Evolutionary conservation across 495 filamentous ascomycete genomes (phyloP).

Genomic region (Podospora fimiseda): DNA sequence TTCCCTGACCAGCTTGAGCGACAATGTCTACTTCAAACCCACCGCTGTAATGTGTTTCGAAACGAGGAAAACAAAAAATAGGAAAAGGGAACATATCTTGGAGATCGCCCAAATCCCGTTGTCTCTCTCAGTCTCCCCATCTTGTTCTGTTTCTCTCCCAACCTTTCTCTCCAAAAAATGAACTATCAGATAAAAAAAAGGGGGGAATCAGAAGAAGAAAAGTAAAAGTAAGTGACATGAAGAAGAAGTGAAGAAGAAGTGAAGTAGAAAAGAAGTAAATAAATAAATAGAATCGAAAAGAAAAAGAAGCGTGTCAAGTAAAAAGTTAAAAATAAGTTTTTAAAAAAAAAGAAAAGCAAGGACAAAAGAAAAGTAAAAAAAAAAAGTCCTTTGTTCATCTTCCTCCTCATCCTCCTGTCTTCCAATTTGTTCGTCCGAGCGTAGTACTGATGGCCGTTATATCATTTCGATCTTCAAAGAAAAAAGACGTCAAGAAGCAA

Average conservation of each 20-base stretch:
- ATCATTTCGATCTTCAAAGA: constrained; percentile 1
- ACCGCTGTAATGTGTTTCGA: too few species aligned
- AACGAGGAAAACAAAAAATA: too few species aligned
- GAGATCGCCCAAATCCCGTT: too few species aligned
- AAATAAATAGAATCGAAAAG: background rate
- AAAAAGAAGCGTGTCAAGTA: constrained; percentile 7
- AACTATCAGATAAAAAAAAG: background rate
- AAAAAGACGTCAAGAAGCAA: constrained; percentile 15
- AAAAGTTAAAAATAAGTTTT: background rate
- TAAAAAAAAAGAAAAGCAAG: background rate
- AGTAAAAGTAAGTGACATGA: constrained; percentile 1
- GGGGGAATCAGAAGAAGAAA: background rate
- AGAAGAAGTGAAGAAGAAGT: background rate
- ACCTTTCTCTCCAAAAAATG: too few species aligned
- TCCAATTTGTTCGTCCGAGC: background rate
- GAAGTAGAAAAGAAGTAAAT: constrained; percentile 4
- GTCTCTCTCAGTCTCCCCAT: too few species aligned
- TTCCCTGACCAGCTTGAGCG: too few species aligned
- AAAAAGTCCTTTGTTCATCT: background rate
- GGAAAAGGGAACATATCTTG: too few species aligned
- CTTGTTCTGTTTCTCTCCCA: too few species aligned
- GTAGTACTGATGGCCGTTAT: background rate
- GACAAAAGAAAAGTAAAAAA: constrained; percentile 2
- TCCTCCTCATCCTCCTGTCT: background rate
- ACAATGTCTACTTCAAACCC: too few species aligned